Evolutionary conservation across 306 rosid genomes (phyloP), one percentile per base, ranked within the genome.

Genomic region (Dryas alaskensis): DNA sequence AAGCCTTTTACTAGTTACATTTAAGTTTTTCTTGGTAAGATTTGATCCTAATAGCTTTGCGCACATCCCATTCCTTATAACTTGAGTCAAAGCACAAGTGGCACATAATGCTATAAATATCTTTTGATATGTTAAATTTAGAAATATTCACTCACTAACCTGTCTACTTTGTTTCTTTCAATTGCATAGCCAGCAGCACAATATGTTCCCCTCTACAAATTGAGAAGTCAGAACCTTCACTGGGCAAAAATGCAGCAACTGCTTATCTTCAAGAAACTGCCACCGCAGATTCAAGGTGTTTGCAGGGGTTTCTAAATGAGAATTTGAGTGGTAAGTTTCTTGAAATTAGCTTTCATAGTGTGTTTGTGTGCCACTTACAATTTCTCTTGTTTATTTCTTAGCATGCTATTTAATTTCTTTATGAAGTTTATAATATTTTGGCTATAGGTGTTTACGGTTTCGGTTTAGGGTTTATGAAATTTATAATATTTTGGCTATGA

Each of bases 251-350:
- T 67, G 72, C 9, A n/a, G 44, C 62, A 14, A 11, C 22, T 62
- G 61, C 80, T 69, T 66, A 64, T 65, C 73, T 66, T 62, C 80
- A 81, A 58, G 42, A 4, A 5, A 67, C 48, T 76, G 70, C 71
- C 54, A 45, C 60, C 61, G 16, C 40, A 37, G 80, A 76, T 6
- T 77, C 75, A 70, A 79, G 74, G 78, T 65, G 44, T 64, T 77
- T 77, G 64, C 74, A 69, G 62, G 52, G 71, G 62, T 16, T 57
- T 67, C 71, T 66, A 53, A 65, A 65, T 22, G 73, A 65, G 71
- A 70, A 69, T 52, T 67, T 71, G 82, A 50, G 80, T 48, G 87
- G 93, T 86, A 80, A 64, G 87, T 72, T 75, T 49, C 37, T 61
- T 70, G 55, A 61, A 16, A 73, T 49, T 19, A 22, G 12, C 66